Evolutionary conservation across 805 yeast genomes (phyloP).

Genomic region (Saccharomyces paradoxus): DNA sequence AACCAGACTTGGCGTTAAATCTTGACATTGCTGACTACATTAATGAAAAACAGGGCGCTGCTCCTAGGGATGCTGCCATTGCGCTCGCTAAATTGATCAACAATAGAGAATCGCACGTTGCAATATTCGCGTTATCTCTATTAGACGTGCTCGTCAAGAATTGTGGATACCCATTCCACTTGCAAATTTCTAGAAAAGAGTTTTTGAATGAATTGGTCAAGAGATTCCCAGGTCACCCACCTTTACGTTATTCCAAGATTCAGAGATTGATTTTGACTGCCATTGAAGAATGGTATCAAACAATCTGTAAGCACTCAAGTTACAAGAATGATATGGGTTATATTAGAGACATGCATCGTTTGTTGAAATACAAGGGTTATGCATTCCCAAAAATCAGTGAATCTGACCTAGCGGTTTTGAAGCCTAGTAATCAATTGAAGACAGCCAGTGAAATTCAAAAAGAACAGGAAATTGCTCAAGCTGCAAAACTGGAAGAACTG

Average conservation of each 20-base stretch:
- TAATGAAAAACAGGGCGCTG: conserved; percentile 82
- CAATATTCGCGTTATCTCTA: conserved; percentile 69
- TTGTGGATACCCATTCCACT: conserved; percentile 94
- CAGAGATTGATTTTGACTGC: conserved; percentile 78
- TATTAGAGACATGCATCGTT: conserved; percentile 88
- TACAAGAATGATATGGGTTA: conserved; percentile 86
- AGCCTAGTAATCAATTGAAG: conserved; percentile 76
- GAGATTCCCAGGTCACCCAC: conserved; percentile 88
- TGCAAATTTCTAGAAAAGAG: conserved; percentile 88
- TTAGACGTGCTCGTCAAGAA: conserved; percentile 87
- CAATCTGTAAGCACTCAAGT: conserved; percentile 78
- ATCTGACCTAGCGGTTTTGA: conserved; percentile 86
- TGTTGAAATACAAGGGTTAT: conserved; percentile 81
- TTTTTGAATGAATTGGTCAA: conserved; percentile 86
- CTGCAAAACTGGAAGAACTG: conserved; percentile 89
- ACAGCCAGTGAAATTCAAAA: conserved; percentile 79
- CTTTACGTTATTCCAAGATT: conserved; percentile 66
- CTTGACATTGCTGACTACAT: conserved; percentile 86
- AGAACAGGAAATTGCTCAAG: conserved; percentile 83
- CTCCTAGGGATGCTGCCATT: conserved; percentile 86
- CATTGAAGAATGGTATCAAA: conserved; percentile 93
- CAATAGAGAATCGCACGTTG: conserved; percentile 69
- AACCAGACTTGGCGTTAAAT: conserved; percentile 80
- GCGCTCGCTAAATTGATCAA: conserved; percentile 74
- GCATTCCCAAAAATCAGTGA: conserved; percentile 79